Conservation (phyloP, 2,329 filamentous ascomycete genomes). For the Claviceps quebecensis region DNA sequence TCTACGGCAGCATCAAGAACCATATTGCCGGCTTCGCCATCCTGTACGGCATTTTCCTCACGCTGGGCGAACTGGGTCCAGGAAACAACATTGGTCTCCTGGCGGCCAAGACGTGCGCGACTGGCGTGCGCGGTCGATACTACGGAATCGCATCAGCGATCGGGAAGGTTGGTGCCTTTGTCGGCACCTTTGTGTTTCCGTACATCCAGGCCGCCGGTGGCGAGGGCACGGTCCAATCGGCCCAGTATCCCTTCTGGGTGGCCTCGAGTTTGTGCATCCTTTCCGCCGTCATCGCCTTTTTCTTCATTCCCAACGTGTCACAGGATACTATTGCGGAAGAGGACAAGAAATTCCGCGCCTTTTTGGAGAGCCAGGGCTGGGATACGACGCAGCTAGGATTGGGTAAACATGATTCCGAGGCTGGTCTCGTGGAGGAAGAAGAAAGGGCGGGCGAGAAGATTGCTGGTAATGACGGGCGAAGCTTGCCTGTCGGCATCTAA, state of each 20-base stretch:
- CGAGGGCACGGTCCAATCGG: conserved; percentile 37
- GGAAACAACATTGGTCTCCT: conserved; percentile 85
- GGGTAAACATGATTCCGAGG: conserved; percentile 2
- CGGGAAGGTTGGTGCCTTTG: conserved; percentile 71
- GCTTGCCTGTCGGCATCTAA: not conserved
- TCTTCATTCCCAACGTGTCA: conserved; percentile 63
- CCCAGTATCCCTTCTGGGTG: conserved; percentile 88
- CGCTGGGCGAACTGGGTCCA: conserved; percentile 48
- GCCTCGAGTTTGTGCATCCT: conserved; percentile 64
- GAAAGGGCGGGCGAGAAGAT: not conserved
- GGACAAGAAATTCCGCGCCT: conserved; percentile 61
- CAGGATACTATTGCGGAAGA: conserved; percentile 74
- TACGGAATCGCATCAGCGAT: conserved; percentile 59
- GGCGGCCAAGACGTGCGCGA: conserved; percentile 78
- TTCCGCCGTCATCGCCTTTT: conserved; percentile 42
- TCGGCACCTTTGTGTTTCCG: conserved; percentile 72
- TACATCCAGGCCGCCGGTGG: conserved; percentile 30
- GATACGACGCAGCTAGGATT: conserved; percentile 46
- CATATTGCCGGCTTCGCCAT: conserved; percentile 22
- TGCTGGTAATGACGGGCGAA: not conserved
- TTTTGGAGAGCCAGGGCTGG: conserved; percentile 60
- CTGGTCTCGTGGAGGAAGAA: not conserved
- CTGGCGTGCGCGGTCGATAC: conserved; percentile 63
- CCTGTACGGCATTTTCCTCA: conserved; percentile 24
- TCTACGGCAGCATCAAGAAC: conserved; percentile 56